A percentile compares a stretch with the other conserved stretches of the same genome.
phyloP scores from a whole-genome alignment of 2,329 filamentous ascomycete species.

The Lasiodiplodia sp. region DNA sequence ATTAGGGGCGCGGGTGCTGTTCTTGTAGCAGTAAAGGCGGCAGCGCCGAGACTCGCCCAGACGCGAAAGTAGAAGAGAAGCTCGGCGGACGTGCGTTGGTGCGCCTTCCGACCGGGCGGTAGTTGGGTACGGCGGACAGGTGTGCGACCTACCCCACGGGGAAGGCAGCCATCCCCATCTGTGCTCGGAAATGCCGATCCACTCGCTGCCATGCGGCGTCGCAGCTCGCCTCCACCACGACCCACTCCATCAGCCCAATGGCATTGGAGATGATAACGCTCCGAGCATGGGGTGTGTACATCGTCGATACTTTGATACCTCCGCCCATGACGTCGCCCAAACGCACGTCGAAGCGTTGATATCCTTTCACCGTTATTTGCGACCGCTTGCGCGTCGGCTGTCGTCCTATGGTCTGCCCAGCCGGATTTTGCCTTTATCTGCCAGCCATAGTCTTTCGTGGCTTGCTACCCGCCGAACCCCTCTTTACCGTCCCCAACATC shows the following conservation, averaged over 20 bases:
- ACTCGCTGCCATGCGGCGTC: background rate
- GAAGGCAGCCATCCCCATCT: conserved; percentile 7
- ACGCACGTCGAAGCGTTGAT: background rate
- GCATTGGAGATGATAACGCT: background rate
- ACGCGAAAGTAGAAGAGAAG: conserved; percentile 5
- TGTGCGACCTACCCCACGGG: conserved; percentile 3
- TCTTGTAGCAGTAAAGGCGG: background rate
- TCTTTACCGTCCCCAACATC: background rate
- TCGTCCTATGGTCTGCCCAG: background rate
- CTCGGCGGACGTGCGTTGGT: background rate
- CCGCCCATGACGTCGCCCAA: background rate
- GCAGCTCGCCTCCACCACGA: background rate
- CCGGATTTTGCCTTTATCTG: background rate
- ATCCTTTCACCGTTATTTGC: background rate
- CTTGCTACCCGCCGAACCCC: background rate
- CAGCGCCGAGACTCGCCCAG: conserved; percentile 1
- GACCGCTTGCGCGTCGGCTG: background rate
- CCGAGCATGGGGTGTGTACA: background rate
- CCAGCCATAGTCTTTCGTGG: background rate
- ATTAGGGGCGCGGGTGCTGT: background rate
- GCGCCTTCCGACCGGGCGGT: conserved; percentile 17
- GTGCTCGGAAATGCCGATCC: conserved; percentile 21
- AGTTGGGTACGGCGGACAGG: background rate
- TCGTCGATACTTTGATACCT: background rate
- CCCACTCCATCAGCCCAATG: conserved; percentile 2